phyloP scores from a whole-genome alignment of 768 basidiomycete genomes.

The Coprinopsis strossmayeri region DNA sequence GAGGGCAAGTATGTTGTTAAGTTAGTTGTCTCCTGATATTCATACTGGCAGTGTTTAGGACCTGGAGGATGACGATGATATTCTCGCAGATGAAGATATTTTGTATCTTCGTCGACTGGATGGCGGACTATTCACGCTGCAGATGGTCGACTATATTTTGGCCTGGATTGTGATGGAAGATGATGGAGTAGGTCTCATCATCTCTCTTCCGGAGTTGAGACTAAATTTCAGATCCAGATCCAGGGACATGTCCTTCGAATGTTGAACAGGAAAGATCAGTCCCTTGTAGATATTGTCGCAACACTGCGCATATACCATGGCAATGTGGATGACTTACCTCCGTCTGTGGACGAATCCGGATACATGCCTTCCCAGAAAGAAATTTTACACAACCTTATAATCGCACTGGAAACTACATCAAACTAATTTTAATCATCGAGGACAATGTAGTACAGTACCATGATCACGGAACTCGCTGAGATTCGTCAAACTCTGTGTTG shows the following conservation, averaged over 20 bases:
- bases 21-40: not conserved
- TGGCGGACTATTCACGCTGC: slow-evolving; percentile 81
- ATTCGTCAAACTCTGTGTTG: slow-evolving; percentile 9
- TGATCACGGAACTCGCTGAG: not conserved
- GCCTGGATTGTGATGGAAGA: slow-evolving; percentile 98
- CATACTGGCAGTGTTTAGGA: slow-evolving; percentile 33
- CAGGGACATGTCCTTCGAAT: slow-evolving; percentile 70
- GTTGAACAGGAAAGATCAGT: slow-evolving; percentile 65
- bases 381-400: slow-evolving; percentile 63
- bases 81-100: slow-evolving; percentile 49
- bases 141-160: slow-evolving; percentile 89
- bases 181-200: slow-evolving; percentile 68
- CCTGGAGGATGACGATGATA: slow-evolving; percentile 49
- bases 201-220: not conserved
- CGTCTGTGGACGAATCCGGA: slow-evolving; percentile 25
- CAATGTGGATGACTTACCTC: slow-evolving; percentile 55
- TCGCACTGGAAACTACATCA: slow-evolving; percentile 37
- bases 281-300: slow-evolving; percentile 61
- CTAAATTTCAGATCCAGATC: slow-evolving; percentile 43
- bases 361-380: slow-evolving; percentile 50
- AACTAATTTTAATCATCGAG: slow-evolving; percentile 6
- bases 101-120: slow-evolving; percentile 88
- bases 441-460: not conserved
- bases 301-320: slow-evolving; percentile 68
- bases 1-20: slow-evolving; percentile 36